phyloP scores from a whole-genome alignment of 805 yeast genomes.

The Candida golubevii region DNA sequence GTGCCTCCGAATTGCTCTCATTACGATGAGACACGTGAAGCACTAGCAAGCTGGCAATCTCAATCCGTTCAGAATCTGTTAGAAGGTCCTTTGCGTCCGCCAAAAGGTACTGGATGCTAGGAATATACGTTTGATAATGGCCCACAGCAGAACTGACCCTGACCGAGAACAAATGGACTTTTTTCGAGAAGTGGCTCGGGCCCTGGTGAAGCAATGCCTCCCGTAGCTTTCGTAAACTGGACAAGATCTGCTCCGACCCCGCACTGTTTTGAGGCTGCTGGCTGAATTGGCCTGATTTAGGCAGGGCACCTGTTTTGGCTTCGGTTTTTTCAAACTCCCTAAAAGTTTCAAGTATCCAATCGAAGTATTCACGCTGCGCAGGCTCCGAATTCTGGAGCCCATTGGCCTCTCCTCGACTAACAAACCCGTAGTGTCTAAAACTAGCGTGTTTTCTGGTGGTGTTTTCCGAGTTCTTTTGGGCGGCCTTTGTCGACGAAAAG shows the following conservation, averaged over 20 bases:
- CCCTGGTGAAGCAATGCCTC: slow-evolving; percentile 46
- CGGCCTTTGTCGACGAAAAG: not conserved
- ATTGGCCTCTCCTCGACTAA: slow-evolving; percentile 58
- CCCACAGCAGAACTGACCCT: slow-evolving; percentile 43
- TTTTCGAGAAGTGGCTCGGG: slow-evolving; percentile 36
- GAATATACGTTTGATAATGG: slow-evolving; percentile 51
- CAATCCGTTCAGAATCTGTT: slow-evolving; percentile 30
- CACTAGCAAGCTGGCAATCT: slow-evolving; percentile 38
- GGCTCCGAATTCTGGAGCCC: slow-evolving; percentile 42
- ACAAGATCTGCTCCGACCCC: slow-evolving; percentile 17
- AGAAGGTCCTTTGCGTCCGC: slow-evolving; percentile 22
- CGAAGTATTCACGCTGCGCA: slow-evolving; percentile 40
- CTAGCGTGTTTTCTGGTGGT: not conserved
- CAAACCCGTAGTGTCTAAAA: slow-evolving; percentile 40
- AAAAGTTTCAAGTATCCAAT: slow-evolving; percentile 26
- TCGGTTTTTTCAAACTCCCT: slow-evolving; percentile 1
- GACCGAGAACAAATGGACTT: slow-evolving; percentile 47
- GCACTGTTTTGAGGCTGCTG: slow-evolving; percentile 16
- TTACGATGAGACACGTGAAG: slow-evolving; percentile 45
- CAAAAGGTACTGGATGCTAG: slow-evolving; percentile 45
- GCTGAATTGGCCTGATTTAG: not conserved
- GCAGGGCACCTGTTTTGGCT: not conserved
- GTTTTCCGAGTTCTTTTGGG: not conserved
- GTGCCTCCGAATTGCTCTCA: slow-evolving; percentile 28
- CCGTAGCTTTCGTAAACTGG: slow-evolving; percentile 45